Evolutionary conservation across 2,329 filamentous ascomycete genomes (phyloP).

Genomic region (Aspergillus sp.): DNA sequence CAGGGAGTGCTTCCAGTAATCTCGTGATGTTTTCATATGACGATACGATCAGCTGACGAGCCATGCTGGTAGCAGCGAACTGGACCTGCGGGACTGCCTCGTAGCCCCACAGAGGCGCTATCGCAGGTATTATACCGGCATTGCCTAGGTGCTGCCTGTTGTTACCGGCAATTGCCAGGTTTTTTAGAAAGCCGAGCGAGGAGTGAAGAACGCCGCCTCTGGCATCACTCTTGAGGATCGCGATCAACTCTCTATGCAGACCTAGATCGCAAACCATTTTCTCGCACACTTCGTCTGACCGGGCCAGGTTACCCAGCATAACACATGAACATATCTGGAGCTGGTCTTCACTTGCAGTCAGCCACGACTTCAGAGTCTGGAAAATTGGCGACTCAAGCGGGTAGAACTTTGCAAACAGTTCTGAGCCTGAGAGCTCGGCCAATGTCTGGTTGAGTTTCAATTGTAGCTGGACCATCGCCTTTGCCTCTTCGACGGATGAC

Average conservation of each 20-base stretch:
- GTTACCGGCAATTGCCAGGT: constrained; percentile 39
- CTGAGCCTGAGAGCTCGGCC: constrained; percentile 34
- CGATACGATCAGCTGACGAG: constrained; percentile 32
- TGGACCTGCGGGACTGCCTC: constrained; percentile 41
- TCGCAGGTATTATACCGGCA: constrained; percentile 32
- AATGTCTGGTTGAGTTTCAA: constrained; percentile 36
- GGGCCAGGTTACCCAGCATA: constrained; percentile 43
- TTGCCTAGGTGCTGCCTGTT: constrained; percentile 34
- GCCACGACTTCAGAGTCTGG: constrained; percentile 34
- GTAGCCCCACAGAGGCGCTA: constrained; percentile 35
- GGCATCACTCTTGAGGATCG: constrained; percentile 32
- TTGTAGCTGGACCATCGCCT: constrained; percentile 28
- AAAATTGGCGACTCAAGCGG: constrained; percentile 33
- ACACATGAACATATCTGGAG: constrained; percentile 42
- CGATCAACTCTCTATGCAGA: constrained; percentile 36
- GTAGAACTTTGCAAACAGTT: constrained; percentile 32
- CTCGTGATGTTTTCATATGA: constrained; percentile 32
- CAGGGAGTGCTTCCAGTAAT: constrained; percentile 27
- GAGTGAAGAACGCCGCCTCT: constrained; percentile 38
- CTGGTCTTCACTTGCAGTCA: constrained; percentile 33
- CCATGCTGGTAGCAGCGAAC: constrained; percentile 36
- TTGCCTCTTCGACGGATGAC: constrained; percentile 27
- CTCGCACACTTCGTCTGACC: constrained; percentile 37
- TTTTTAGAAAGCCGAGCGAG: constrained; percentile 42
- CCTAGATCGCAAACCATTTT: constrained; percentile 33